phyloP scores from a whole-genome alignment of 139 green algal species.

The Gonium pectorale region DNA sequence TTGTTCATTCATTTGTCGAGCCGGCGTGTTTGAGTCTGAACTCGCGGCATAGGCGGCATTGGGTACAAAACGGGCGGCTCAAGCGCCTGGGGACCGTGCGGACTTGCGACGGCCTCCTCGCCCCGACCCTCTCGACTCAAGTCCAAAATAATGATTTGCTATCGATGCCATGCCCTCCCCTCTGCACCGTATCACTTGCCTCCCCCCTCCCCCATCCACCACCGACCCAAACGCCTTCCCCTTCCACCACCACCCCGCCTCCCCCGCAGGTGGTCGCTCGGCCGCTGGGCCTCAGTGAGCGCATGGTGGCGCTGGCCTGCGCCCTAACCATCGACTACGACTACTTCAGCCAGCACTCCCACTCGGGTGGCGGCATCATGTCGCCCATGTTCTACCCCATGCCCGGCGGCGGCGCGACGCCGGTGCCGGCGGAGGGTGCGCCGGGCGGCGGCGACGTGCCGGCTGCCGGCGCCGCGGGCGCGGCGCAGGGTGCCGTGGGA shows the following conservation, averaged over 20 bases:
- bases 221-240: too few species aligned
- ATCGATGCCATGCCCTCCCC: too few species aligned
- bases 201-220: background rate
- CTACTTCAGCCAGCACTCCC: conserved; percentile 70
- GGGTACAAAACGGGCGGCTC: too few species aligned
- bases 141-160: too few species aligned
- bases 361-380: conserved; percentile 54
- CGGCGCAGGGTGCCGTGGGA: background rate
- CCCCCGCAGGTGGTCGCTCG: conserved; percentile 62
- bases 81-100: too few species aligned
- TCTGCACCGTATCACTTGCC: too few species aligned
- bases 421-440: background rate
- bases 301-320: conserved; percentile 82
- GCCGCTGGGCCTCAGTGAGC: conserved; percentile 72
- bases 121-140: too few species aligned
- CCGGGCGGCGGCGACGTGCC: background rate
- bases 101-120: too few species aligned
- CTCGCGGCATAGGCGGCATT: too few species aligned
- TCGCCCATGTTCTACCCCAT: conserved; percentile 57
- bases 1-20: too few species aligned
- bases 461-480: conserved; percentile 20
- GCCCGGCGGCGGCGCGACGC: conserved; percentile 9
- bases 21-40: too few species aligned
- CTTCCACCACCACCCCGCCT: background rate
- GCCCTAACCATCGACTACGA: conserved; percentile 75